Evolutionary conservation across 768 basidiomycete genomes (phyloP), one percentile per base, ranked within the genome.

Genomic region (Postia placenta): DNA sequence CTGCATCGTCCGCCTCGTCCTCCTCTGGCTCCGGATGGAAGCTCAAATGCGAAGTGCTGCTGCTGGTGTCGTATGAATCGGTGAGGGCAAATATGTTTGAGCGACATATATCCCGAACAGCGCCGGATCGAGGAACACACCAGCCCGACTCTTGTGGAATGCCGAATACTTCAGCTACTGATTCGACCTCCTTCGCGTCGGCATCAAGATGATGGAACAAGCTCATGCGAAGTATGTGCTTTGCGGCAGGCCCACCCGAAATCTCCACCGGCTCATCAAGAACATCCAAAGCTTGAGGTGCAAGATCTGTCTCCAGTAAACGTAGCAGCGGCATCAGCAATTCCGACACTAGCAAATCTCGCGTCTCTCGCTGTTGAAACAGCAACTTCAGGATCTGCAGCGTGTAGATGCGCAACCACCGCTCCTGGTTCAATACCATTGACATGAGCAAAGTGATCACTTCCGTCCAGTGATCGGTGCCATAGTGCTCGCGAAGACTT

Each of bases 181-280:
- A 74, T 33, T 85, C 79, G 11, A 74, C 69, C 37, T 77, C 70
- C 14, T 69, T 57, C 15, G 74, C 69, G 22, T 69, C 61, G 24
- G 69, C 62, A 27, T 67, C 64, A 14, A 74, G 64, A 24, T 74
- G 76, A 20, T 75, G 62, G 54, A 87, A 83, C 80, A 93, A 84
- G 65, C 92, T 92, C 89, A 94, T 92, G 5, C 90, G 80, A 20
- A 94, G 73, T n/a, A 93, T 87, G 56, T 91, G 86, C 51, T 86
- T 86, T 0, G 90, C 88, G 0, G 84, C 76, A 41, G 80, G 82
- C 20, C 87, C 85, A 37, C 83, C 80, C 1, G 81, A 80, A 68
- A 92, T 85, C 17, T 76, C 79, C 66, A 89, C 81, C 0, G 92
- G 92, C 57, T 93, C 87, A 58, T 96, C 92, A 5, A 97, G 75